phyloP scores from a whole-genome alignment of 176 grass and related monocot species.

The Triticum urartu region DNA sequence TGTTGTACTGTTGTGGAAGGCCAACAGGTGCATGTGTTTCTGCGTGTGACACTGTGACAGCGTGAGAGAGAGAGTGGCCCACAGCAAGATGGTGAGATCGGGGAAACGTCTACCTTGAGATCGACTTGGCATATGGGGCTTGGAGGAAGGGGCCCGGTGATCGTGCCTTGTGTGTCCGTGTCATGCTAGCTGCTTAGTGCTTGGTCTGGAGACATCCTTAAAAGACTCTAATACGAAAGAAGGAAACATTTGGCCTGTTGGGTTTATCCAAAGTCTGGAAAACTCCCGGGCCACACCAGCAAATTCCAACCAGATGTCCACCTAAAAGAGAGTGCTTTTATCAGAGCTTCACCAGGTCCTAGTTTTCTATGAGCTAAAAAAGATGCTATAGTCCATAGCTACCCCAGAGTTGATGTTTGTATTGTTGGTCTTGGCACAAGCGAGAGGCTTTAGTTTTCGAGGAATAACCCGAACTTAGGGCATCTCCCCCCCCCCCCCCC shows the following conservation, averaged over 20 bases:
- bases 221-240: conserved; percentile 6
- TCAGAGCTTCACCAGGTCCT: not conserved
- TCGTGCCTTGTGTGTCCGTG: not conserved
- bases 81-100: conserved; percentile 5
- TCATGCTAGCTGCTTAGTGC: not conserved
- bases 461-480: too few relatives aligned
- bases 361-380: not conserved
- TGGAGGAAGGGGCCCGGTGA: not conserved
- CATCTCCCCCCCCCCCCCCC: too few relatives aligned
- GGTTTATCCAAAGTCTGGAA: not conserved
- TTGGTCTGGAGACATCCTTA: conserved; percentile 34
- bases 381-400: not conserved
- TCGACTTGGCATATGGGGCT: not conserved
- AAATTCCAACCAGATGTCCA: not conserved
- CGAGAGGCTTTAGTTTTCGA: too few relatives aligned
- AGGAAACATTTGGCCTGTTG: not conserved
- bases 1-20: not conserved
- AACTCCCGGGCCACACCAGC: not conserved
- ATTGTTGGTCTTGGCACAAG: too few relatives aligned
- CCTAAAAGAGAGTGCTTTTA: not conserved
- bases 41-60: not conserved
- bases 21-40: conserved; percentile 2
- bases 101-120: not conserved
- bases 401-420: too few relatives aligned
- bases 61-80: not conserved